Percentiles rank a stretch among this genome's conserved stretches.
Conservation (phyloP, 2,329 filamentous ascomycete species). For the Myrmaecium sp. region DNA sequence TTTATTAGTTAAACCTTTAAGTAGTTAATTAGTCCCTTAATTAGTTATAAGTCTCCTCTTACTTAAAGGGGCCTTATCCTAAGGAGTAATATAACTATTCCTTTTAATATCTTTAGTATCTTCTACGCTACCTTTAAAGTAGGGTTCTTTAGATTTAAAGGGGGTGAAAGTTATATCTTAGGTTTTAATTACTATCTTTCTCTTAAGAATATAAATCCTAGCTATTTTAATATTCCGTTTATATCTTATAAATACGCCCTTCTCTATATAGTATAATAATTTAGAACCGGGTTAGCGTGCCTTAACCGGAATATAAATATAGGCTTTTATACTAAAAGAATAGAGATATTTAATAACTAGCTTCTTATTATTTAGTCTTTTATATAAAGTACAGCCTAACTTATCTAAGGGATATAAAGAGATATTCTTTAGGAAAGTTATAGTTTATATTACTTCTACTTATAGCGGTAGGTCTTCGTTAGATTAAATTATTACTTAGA, state of each 20-base stretch:
- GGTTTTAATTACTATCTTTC: constrained; percentile 1
- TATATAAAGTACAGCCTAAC: no score
- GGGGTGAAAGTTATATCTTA: constrained; percentile 4
- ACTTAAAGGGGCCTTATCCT: background rate
- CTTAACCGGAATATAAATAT: background rate
- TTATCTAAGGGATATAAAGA: no score
- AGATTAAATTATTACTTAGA: no score
- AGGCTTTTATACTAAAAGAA: background rate
- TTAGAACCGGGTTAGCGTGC: background rate
- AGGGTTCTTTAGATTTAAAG: no score
- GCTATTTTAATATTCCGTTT: constrained; percentile 2
- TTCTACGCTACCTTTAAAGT: constrained; percentile 3
- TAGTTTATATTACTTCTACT: background rate
- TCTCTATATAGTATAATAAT: no score
- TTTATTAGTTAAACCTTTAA: background rate
- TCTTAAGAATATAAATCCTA: constrained; percentile 1
- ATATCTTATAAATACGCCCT: no score
- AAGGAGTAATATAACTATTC: constrained; percentile 2
- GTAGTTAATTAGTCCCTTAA: background rate
- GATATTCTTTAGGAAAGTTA: background rate
- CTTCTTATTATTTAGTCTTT: background rate
- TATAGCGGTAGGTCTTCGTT: no score
- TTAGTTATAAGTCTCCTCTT: no score
- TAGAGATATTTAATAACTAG: background rate
- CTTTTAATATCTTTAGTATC: background rate